Base-by-base conservation (phyloP, 352 stramenopile genomes). In the Pythium myriotylum region DNA sequence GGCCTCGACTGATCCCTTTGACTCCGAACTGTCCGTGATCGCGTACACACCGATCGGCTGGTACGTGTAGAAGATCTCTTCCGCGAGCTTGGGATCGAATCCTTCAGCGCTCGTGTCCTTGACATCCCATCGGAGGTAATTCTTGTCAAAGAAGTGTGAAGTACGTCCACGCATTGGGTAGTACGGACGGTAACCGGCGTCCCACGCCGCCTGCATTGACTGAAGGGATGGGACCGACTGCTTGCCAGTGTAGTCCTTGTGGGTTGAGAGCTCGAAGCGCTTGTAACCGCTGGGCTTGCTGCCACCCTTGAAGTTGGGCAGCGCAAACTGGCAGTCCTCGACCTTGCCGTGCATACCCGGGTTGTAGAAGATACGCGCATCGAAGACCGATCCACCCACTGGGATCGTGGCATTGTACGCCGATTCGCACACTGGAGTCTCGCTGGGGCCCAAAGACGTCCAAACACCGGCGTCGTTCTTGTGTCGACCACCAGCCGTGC, bases 121-220 rank as follows among this genome's bases (percentile, higher is more conserved):
- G 17, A 76, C 79, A 47, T 91, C 72, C 57, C 79, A 96, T 32
- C 55, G 24, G 23, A 97, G 81, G 87, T 87, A 97, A 7, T 87
- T 74, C 55, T 70, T 85, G 59, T 97, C 72, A 72, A 95, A 98
- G 65, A 97, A 98, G 1, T 84, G 86, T n/a, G 87, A 96, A 17
- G 82, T 83, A 26, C 86, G 84, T 6, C 74, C 65, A 24, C 69
- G 65, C 63, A 94, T 89, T 3, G 92, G 92, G 20, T 96, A 92
- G 73, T 97, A 98, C 41, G 88, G 83, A 48, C 72, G 90, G 65
- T 91, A 98, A 0, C 78, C 81, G 9, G 65, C 47, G 2, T 57
- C 52, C 46, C 60, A 77, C 9, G 84, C 84, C 0, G 81, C 76
- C 26, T 79, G 54, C 84, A 92, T 92, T 4, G 84, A 75, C 52